Percentiles rank a stretch among this genome's conserved stretches.
phyloP scores from a whole-genome alignment of 2,329 filamentous ascomycete species.

The Botrytis tulipae region DNA sequence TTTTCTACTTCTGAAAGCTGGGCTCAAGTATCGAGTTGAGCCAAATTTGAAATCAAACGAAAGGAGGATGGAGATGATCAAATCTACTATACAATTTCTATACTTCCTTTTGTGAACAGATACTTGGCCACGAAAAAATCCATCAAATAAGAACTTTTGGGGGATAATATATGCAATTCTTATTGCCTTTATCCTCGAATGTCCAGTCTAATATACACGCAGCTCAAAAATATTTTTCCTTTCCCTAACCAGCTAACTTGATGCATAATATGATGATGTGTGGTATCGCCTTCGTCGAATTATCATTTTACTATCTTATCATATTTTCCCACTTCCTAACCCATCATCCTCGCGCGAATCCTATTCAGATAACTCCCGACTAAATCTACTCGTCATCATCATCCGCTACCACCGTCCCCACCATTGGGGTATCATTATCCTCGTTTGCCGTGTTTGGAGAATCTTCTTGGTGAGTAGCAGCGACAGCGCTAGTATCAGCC shows the following conservation, averaged over 20 bases:
- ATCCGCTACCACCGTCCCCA: constrained; percentile 30
- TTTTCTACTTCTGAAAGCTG: neutral
- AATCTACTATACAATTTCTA: neutral
- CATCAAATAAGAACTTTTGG: neutral
- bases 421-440: constrained; percentile 37
- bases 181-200: neutral
- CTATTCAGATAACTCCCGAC: neutral
- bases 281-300: constrained; percentile 1
- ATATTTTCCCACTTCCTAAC: neutral
- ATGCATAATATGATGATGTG: constrained; percentile 5
- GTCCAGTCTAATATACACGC: neutral
- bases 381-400: constrained; percentile 14
- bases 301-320: neutral
- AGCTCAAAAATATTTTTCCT: neutral
- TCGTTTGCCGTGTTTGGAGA: constrained; percentile 34
- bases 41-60: neutral
- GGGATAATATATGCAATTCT: neutral
- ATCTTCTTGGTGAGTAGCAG: constrained; percentile 24
- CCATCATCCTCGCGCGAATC: neutral
- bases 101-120: neutral
- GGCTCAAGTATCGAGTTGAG: neutral
- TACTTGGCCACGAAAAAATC: neutral
- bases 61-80: neutral
- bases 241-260: neutral
- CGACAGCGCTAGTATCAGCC: constrained; percentile 23